These are phyloP conservation scores for Phaseolus coccineus DNA, from an alignment of 331 rosid genomes.

Conservation along the genomic window DNA sequence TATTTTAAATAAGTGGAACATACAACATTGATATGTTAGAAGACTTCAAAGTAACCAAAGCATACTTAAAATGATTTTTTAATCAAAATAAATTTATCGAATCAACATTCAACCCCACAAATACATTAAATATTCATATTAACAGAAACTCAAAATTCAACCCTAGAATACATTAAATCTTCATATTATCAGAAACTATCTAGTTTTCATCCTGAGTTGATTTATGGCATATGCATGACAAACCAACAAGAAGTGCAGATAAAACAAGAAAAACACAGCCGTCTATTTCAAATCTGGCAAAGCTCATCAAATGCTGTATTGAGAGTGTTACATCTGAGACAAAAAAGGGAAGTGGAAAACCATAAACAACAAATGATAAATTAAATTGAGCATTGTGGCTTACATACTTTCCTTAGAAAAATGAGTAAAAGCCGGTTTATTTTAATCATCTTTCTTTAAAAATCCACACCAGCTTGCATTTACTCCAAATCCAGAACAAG, in stretches of 20 bases:
- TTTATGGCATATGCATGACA: slow-evolving; percentile 12
- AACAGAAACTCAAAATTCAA: neutral
- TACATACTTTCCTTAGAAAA: neutral
- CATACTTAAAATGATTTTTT: neutral
- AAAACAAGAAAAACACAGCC: slow-evolving; percentile 15
- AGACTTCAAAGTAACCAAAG: slow-evolving; percentile 5
- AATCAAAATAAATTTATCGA: neutral
- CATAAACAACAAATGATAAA: neutral
- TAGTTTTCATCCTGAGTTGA: slow-evolving; percentile 17
- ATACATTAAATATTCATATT: too few species aligned
- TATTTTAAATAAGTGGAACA: slow-evolving; percentile 2
- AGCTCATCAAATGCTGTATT: slow-evolving; percentile 6
- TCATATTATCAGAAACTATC: slow-evolving; percentile 4
- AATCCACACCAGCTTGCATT: neutral
- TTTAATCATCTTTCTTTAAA: slow-evolving; percentile 1
- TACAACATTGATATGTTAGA: neutral
- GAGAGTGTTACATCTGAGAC: neutral
- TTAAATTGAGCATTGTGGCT: neutral
- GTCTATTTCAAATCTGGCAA: neutral
- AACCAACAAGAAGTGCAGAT: slow-evolving; percentile 10
- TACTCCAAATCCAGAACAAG: slow-evolving; percentile 4
- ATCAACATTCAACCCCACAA: slow-evolving; percentile 28
- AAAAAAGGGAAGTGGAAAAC: neutral
- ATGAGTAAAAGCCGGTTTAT: neutral
- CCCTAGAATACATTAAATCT: neutral